A percentile compares a stretch with the other conserved stretches of the same genome.
phyloP scores from a whole-genome alignment of 2,329 filamentous ascomycete species.

The Cytospora chrysosperma region DNA sequence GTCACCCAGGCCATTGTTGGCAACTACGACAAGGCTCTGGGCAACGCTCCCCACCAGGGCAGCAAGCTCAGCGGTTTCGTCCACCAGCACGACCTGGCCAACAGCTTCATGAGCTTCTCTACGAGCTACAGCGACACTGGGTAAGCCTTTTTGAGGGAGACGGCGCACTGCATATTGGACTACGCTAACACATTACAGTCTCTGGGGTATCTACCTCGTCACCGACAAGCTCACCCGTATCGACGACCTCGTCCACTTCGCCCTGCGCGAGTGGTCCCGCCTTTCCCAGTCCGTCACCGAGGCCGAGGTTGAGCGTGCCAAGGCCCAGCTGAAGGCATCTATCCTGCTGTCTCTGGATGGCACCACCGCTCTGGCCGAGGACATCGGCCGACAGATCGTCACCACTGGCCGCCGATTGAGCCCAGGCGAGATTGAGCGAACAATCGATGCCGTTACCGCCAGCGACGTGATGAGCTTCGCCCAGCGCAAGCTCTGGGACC shows the following conservation, averaged over 20 bases:
- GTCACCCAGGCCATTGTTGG: conserved; percentile 98
- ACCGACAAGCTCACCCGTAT: conserved; percentile 83
- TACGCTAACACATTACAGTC: conserved; percentile 54
- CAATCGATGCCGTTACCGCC: conserved; percentile 84
- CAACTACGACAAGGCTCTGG: conserved; percentile 99
- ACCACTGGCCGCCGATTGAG: conserved; percentile 91
- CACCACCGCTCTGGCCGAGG: conserved; percentile 95
- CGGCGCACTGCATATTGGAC: background rate
- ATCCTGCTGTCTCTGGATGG: conserved; percentile 96
- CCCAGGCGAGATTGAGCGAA: conserved; percentile 91
- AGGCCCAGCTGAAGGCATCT: conserved; percentile 98
- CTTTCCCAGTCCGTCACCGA: conserved; percentile 84
- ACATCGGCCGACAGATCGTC: conserved; percentile 97
- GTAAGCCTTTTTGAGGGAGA: conserved; percentile 53
- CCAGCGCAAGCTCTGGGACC: conserved; percentile 93
- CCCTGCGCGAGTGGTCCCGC: conserved; percentile 96
- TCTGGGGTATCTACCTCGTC: conserved; percentile 99
- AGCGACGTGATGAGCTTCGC: conserved; percentile 98
- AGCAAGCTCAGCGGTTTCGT: conserved; percentile 97
- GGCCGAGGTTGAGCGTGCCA: conserved; percentile 95
- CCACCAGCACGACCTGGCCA: conserved; percentile 92
- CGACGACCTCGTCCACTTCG: conserved; percentile 97
- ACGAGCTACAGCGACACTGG: conserved; percentile 99
- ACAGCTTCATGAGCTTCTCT: conserved; percentile 99
- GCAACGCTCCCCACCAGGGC: conserved; percentile 93